Percentiles rank a stretch among this genome's conserved stretches.
Evolutionary conservation across 208 protist species (phyloP).

Genomic region (Wallacemonas sp.): DNA sequence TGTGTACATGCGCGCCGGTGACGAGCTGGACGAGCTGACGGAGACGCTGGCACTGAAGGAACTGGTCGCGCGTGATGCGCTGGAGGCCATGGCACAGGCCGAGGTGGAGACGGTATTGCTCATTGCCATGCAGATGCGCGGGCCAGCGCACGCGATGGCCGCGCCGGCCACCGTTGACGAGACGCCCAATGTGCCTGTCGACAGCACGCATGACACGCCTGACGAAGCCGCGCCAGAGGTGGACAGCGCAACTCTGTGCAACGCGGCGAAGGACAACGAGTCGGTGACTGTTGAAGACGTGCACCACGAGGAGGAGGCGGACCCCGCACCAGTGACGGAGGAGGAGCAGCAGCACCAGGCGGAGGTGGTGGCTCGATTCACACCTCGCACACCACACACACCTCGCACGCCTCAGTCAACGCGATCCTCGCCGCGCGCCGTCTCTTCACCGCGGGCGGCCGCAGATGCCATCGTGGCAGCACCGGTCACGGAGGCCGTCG

Average conservation of each 20-base stretch:
- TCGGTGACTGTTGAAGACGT: background rate
- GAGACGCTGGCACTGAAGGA: constrained; percentile 10
- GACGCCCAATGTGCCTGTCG: background rate
- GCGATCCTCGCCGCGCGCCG: background rate
- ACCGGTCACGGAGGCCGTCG: background rate
- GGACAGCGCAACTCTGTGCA: too few relatives aligned
- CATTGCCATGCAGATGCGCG: background rate
- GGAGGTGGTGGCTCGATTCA: too few relatives aligned
- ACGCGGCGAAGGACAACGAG: too few relatives aligned
- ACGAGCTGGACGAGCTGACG: background rate
- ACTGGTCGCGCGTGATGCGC: constrained; percentile 3
- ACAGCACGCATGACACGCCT: too few relatives aligned
- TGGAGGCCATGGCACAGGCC: constrained; percentile 6
- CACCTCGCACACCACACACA: background rate
- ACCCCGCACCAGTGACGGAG: background rate
- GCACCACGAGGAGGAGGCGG: background rate
- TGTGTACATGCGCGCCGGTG: background rate
- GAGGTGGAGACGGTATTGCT: background rate
- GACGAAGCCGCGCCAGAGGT: too few relatives aligned
- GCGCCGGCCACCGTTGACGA: background rate
- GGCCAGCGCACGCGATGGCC: background rate
- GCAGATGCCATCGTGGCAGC: background rate
- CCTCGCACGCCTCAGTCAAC: background rate
- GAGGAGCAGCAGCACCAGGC: too few relatives aligned
- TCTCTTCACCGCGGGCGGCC: background rate